Evolutionary conservation across 805 yeast genomes (phyloP), one percentile per base, ranked within the genome.

Genomic region (Sugiyamaella floridensis): DNA sequence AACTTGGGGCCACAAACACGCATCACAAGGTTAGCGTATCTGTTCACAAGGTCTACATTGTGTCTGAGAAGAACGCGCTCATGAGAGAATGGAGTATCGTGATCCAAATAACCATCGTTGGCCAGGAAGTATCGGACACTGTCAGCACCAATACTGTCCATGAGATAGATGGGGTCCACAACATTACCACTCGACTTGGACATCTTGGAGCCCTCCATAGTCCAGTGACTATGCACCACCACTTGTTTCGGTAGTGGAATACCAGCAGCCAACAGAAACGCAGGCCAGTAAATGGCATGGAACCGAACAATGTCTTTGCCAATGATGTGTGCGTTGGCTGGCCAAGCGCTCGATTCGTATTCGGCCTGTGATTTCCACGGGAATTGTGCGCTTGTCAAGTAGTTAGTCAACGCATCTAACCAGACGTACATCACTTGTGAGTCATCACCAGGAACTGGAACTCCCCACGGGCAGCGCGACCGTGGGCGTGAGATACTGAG

Each of bases 271-370:
- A 90, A 71, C 53, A 93, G 71, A 54, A 93, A 83, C 1, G 88
- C 82, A 0, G 98, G 98, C 99, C 99, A 93, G 63, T 88, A 89
- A 12, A 90, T 77, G 58, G 95, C 82, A 63, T 93, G 99, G 67
- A 93, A 93, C 4, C 89, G 75, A 45, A 80, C 75, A 48, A 93
- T 93, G 65, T 93, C 99, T 62, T 93, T 93, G 1, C 99, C 99
- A 32, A 93, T 79, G 1, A 93, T 71, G 66, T 93, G 97, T 0
- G 83, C 81, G 51, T 65, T 64, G 0, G 88, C 84, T 0, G 86
- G 86, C 86, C 86, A 82, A 14, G 68, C 64, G 28, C 46, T 52
- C 3, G 40, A 37, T 55, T 64, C 63, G 15, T 55, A n/a, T 28
- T 60, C 48, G 34, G 62, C 45, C 40, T 55, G 51, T 15, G 57